Conservation (phyloP, 2,329 filamentous ascomycete species). For the Ophiostoma quercus region DNA sequence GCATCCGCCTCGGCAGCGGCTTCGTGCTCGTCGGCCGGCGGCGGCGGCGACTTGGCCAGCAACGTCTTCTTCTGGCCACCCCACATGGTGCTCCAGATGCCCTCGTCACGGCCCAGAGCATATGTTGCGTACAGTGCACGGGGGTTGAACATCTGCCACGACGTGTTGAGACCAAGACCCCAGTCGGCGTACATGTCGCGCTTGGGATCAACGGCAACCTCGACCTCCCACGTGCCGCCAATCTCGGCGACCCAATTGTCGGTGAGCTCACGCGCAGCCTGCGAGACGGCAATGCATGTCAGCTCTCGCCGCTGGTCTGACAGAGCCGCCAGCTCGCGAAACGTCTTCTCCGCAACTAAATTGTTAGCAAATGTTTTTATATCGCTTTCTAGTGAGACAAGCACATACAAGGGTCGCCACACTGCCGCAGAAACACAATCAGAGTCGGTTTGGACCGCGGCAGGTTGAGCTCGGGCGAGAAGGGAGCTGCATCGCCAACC, state of each 20-base stretch:
- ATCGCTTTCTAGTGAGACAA: neutral
- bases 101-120: slow-evolving; percentile 54
- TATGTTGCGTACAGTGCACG: slow-evolving; percentile 53
- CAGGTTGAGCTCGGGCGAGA: slow-evolving; percentile 47
- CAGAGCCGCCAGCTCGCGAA: slow-evolving; percentile 48
- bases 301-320: slow-evolving; percentile 47
- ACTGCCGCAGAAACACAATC: slow-evolving; percentile 65
- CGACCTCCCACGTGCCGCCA: slow-evolving; percentile 52
- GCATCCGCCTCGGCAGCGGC: neutral
- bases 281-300: slow-evolving; percentile 58
- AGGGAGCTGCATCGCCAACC: slow-evolving; percentile 53
- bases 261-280: slow-evolving; percentile 50
- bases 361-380: neutral
- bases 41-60: slow-evolving; percentile 16
- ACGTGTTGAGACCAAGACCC: slow-evolving; percentile 57
- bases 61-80: slow-evolving; percentile 35
- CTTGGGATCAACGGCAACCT: slow-evolving; percentile 54
- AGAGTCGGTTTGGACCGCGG: slow-evolving; percentile 53
- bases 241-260: slow-evolving; percentile 53
- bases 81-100: slow-evolving; percentile 54
- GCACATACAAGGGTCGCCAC: slow-evolving; percentile 64
- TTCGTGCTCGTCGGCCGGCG: slow-evolving; percentile 16
- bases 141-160: slow-evolving; percentile 60
- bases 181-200: slow-evolving; percentile 58
- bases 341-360: slow-evolving; percentile 63